Conservation (phyloP, 2,329 filamentous ascomycete species). For the Trichoderma sp. region DNA sequence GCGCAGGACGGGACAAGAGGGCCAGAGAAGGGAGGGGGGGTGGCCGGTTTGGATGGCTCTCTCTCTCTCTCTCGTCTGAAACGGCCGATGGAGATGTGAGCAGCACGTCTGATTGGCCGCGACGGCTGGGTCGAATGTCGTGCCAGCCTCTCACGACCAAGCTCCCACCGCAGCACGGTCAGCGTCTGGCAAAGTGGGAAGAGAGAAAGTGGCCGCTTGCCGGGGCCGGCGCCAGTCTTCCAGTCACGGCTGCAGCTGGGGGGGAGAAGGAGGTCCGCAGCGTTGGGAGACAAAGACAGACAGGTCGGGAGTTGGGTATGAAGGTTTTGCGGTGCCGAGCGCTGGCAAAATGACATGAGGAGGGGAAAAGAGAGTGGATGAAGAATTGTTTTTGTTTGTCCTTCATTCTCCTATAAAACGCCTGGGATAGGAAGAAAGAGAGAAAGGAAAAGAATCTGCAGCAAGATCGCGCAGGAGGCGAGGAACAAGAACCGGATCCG, state of each 20-base stretch:
- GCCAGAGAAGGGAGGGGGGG: neutral
- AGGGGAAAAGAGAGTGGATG: neutral
- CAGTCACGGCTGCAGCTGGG: slow-evolving; percentile 15
- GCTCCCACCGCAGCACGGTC: slow-evolving; percentile 12
- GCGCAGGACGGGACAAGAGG: neutral
- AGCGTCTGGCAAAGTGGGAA: slow-evolving; percentile 4
- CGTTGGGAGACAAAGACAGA: slow-evolving; percentile 13
- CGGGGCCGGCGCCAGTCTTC: slow-evolving; percentile 18
- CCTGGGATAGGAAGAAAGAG: neutral
- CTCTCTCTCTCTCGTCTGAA: slow-evolving; percentile 5
- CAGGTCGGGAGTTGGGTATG: slow-evolving; percentile 8
- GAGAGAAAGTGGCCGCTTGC: slow-evolving; percentile 1
- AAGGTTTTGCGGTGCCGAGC: neutral
- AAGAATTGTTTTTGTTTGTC: neutral
- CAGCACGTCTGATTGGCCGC: slow-evolving; percentile 24
- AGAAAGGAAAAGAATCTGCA: neutral
- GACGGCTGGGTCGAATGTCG: slow-evolving; percentile 10
- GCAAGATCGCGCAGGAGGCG: neutral
- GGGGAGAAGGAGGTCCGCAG: neutral
- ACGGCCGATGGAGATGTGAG: slow-evolving; percentile 24
- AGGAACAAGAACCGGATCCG: neutral
- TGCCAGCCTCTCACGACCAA: slow-evolving; percentile 28
- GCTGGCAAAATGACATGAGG: neutral
- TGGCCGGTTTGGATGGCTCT: neutral
- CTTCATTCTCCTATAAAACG: neutral